Evolutionary conservation across 1,284 basidiomycete species (phyloP), one percentile per base, ranked within the genome.

Genomic region (Cutaneotrichosporon sp.): DNA sequence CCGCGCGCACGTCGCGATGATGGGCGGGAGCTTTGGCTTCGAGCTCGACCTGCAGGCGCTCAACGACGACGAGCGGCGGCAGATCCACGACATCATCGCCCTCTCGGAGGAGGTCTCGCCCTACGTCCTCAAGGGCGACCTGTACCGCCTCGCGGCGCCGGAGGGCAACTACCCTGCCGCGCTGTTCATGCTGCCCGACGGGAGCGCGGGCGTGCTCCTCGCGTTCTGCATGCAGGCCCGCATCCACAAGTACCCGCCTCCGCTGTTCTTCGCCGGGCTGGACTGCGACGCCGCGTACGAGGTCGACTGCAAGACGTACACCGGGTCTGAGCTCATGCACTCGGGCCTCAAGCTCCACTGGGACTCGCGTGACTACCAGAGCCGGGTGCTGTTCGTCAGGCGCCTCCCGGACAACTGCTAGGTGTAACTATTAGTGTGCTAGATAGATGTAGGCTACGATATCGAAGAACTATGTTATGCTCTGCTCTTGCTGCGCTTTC

Each of bases 1-100:
- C 67, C 57, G 72, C 56, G 74, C 71, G 9, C 74, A 75, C 49
- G 74, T 75, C 22, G 73, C 73, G 16, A 67, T 75, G 67, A 72
- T 75, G 69, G 67, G 70, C 25, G 73, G 73, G 22, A 64, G 62
- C 18, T 73, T 72, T 31, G 73, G 73, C 6, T 69, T 72, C 54
- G 73, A 75, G 62, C 69, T 75, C 25, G 70, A 73, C 53, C 60
- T 68, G 13, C 59, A 53, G 11, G 42, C 55, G 7, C 46, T 75
- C n/a, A 14, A 49, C 11, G 29, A 49, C 14, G 64, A 69, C 27
- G 72, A 75, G 22, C 49, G 54, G 18, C 33, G 29, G 4, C 25
- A 20, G 14, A 67, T 75, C 18, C 70, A 67, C 1, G 34, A 31
- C 4, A 27, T 67, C 13, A 58, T 73, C 27, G 51, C 22, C n/a